Base-by-base conservation (phyloP, 2,329 filamentous ascomycete species). In the Madurella mycetomatis region DNA sequence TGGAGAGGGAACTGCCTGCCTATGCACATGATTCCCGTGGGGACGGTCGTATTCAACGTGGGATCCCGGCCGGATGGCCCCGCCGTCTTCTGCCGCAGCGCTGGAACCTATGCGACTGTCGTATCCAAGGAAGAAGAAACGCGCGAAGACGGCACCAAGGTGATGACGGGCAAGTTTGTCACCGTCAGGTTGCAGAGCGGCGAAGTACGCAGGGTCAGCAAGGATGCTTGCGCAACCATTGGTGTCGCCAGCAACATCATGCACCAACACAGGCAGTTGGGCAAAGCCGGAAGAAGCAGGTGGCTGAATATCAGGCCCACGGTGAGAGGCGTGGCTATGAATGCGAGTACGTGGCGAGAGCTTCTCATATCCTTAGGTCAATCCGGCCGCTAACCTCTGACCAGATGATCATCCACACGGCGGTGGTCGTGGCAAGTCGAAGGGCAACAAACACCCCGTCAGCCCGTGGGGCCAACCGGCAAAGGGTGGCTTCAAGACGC, bases 391-490 rank as follows among this genome's bases (percentile, higher is more conserved):
- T 65, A 39, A 60, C 52, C 18, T 25, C 15, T 48, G 11, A 57
- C 43, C 65, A 84, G 88, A 85, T 65, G 94, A 99, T 68, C 94
- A 99, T 80, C 94, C 94, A 67, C 94, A 99, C 72, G 94, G 94
- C 82, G 94, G 94, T 88, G 94, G 94, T 74, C 85, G 95, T 80
- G 94, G 94, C 77, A 99, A 99, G 77, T 96, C 91, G 54, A 99
- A 99, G 89, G 91, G 94, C 84, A 96, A 96, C 70, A 85, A 92
- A 58, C 81, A 95, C 69, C 94, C 95, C 34, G 90, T 94, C 65
- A 96, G 90, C 75, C 94, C 94, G 55, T 99, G 95, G 94, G 94
- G 95, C 70, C 87, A 85, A 69, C 92, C 90, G 68, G 82, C 88
- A 72, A 92, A 92, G 80, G 84, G 86, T 70, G 88, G 88, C 60